A percentile compares a stretch with the other conserved stretches of the same genome.
Evolutionary conservation across 2,329 filamentous ascomycete species (phyloP).

Genomic region (Penicillium sp.): DNA sequence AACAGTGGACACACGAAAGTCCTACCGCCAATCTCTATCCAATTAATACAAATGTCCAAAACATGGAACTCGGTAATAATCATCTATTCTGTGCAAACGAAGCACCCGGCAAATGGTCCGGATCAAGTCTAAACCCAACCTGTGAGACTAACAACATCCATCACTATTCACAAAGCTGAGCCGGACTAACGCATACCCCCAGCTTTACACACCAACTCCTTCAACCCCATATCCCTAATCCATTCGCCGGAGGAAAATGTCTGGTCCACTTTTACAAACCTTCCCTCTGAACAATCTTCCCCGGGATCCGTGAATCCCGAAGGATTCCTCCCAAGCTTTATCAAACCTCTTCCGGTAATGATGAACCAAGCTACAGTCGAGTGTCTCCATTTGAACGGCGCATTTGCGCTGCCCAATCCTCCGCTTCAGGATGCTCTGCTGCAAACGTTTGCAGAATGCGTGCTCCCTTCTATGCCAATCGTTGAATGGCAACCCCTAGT

Average conservation of each 20-base stretch:
- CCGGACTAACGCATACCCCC: not conserved
- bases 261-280: slow-evolving; percentile 19
- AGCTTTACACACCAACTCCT: not conserved
- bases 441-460: slow-evolving; percentile 76
- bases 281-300: slow-evolving; percentile 6
- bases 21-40: not conserved
- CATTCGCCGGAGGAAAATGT: not conserved
- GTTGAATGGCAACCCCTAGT: slow-evolving; percentile 64
- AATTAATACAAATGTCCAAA: not conserved
- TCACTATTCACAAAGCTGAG: not conserved
- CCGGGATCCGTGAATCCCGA: not conserved
- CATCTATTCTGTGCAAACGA: not conserved
- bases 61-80: not conserved
- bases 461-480: slow-evolving; percentile 86
- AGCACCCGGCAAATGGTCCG: not conserved
- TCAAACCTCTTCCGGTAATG: slow-evolving; percentile 16
- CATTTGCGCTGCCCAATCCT: slow-evolving; percentile 69
- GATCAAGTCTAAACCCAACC: not conserved
- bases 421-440: slow-evolving; percentile 75
- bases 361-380: slow-evolving; percentile 30
- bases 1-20: not conserved
- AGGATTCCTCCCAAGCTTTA: slow-evolving; percentile 16
- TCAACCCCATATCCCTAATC: not conserved
- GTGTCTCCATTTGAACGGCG: slow-evolving; percentile 78
- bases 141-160: not conserved